A percentile compares a stretch with the other conserved stretches of the same genome.
phyloP scores from a whole-genome alignment of 2,329 filamentous ascomycete species.

The Botrytis cinerea region DNA sequence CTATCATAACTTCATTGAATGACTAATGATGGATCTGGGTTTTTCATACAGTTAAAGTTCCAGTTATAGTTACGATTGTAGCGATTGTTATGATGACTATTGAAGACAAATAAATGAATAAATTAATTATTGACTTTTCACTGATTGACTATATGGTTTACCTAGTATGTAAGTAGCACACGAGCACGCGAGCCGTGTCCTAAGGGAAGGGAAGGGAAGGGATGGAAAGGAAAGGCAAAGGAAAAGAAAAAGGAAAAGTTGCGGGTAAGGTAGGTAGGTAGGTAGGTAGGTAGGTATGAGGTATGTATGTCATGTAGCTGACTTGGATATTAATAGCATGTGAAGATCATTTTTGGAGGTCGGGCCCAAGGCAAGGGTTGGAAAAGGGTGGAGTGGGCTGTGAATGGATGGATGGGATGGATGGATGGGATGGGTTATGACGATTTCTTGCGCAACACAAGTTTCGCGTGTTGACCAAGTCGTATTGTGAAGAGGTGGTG shows the following conservation, averaged over 20 bases:
- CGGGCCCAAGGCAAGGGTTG: background rate
- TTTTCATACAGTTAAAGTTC: background rate
- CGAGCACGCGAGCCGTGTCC: background rate
- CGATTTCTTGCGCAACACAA: conserved; percentile 7
- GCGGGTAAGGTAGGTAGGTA: background rate
- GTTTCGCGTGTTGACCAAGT: background rate
- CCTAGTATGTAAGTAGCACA: no score
- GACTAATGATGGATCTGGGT: no score
- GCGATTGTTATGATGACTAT: background rate
- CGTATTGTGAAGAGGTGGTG: no score
- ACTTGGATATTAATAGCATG: conserved; percentile 15
- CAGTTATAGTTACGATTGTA: background rate
- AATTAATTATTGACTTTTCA: background rate
- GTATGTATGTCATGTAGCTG: background rate
- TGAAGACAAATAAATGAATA: background rate
- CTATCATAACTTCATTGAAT: background rate
- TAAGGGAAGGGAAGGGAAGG: background rate
- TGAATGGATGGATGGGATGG: background rate
- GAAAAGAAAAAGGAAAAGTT: background rate
- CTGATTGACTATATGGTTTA: background rate
- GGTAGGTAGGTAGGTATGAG: no score
- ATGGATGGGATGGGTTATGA: background rate
- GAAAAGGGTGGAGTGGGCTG: background rate
- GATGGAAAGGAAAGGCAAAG: no score
- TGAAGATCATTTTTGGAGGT: conserved; percentile 21